phyloP scores from a whole-genome alignment of 192 early-diverging fungal genomes.

The Backusella sp. region DNA sequence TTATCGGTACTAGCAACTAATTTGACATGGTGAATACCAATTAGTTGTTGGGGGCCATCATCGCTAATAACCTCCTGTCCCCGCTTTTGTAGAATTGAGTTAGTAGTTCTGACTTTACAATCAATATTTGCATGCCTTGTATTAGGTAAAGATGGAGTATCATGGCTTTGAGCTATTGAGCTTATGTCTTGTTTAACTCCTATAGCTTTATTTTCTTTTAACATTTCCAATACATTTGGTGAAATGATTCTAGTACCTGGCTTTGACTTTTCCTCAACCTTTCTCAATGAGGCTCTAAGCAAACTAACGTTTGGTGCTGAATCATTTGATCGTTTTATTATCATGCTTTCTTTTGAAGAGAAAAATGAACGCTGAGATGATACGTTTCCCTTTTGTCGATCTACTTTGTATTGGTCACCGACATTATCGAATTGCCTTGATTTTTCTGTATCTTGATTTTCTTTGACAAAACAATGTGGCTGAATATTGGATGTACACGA shows the following conservation, averaged over 20 bases:
- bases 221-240: not conserved
- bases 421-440: not conserved
- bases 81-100: not conserved
- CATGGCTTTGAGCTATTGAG: not conserved
- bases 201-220: not conserved
- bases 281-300: not conserved
- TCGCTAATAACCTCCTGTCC: not conserved
- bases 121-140: not conserved
- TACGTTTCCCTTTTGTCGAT: not conserved
- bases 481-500: not conserved
- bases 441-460: not conserved
- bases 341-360: not conserved
- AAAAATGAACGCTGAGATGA: not conserved
- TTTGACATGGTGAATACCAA: not conserved
- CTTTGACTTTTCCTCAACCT: not conserved
- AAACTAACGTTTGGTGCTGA: not conserved
- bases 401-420: not conserved
- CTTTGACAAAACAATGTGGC: not conserved
- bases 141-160: not conserved
- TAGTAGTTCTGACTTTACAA: not conserved
- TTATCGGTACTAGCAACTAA: not conserved
- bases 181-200: not conserved
- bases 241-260: not conserved
- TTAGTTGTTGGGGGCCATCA: not conserved
- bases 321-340: not conserved